These are phyloP conservation scores for Apiotrichum veenhuisii DNA, from an alignment of 1,284 basidiomycete genomes.

Conservation along the genomic window DNA sequence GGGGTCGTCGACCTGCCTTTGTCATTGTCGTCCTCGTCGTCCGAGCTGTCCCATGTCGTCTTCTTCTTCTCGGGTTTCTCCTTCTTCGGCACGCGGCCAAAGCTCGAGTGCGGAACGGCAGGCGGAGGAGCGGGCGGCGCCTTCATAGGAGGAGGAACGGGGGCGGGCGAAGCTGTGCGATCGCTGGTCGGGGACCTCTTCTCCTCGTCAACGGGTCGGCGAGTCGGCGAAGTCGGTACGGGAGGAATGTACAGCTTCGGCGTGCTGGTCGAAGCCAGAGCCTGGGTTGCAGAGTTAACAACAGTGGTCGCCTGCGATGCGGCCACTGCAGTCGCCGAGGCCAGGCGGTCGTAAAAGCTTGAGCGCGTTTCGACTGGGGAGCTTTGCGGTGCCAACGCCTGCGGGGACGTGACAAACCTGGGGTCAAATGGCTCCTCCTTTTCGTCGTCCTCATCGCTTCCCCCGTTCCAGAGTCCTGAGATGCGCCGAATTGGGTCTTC, in stretches of 20 bases:
- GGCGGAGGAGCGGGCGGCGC: slow-evolving; percentile 10
- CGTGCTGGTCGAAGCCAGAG: slow-evolving; percentile 2
- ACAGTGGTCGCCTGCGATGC: slow-evolving; percentile 2
- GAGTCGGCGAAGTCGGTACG: slow-evolving; percentile 7
- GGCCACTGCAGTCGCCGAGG: slow-evolving; percentile 5
- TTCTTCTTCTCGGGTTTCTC: slow-evolving; percentile 3
- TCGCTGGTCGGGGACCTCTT: slow-evolving; percentile 10
- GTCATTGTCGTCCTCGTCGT: slow-evolving; percentile 18
- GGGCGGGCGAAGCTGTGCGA: slow-evolving; percentile 16
- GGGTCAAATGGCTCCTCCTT: slow-evolving; percentile 35
- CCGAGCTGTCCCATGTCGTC: slow-evolving; percentile 20
- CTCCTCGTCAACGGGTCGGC: neutral
- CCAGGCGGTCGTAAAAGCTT: slow-evolving; percentile 15
- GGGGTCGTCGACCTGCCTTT: slow-evolving; percentile 7
- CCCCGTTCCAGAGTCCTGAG: slow-evolving; percentile 29
- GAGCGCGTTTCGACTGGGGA: slow-evolving; percentile 1
- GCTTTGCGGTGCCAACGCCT: neutral
- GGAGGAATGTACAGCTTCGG: slow-evolving; percentile 15
- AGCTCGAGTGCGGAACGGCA: slow-evolving; percentile 17
- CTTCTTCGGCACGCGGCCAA: slow-evolving; percentile 12
- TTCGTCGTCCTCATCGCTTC: slow-evolving; percentile 3
- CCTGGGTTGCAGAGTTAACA: neutral
- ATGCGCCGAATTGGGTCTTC: slow-evolving; percentile 35
- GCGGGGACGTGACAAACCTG: slow-evolving; percentile 15
- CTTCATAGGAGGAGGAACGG: slow-evolving; percentile 9